Conservation (phyloP, 1,139 yeast species). For the Eremothecium sinecaudum region DNA sequence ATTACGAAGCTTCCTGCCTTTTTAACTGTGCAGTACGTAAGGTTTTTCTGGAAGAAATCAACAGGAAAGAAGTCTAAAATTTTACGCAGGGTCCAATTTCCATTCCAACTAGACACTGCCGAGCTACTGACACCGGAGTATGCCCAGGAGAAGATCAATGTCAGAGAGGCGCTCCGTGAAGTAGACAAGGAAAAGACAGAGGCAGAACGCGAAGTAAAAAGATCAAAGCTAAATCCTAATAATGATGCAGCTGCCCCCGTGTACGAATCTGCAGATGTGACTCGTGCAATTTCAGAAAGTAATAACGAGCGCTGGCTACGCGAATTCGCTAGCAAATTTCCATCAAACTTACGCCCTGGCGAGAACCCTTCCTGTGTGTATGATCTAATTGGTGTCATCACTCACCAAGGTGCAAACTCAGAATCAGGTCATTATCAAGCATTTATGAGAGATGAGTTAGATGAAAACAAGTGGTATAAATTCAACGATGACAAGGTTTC, state of each 20-base stretch:
- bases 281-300: slow-evolving; percentile 28
- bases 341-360: slow-evolving; percentile 37
- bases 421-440: slow-evolving; percentile 97
- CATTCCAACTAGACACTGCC: slow-evolving; percentile 80
- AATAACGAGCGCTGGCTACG: slow-evolving; percentile 33
- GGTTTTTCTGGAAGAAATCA: slow-evolving; percentile 94
- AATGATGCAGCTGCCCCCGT: slow-evolving; percentile 20
- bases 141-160: slow-evolving; percentile 53
- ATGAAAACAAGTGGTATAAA: slow-evolving; percentile 82
- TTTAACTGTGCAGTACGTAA: slow-evolving; percentile 81
- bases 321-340: slow-evolving; percentile 33
- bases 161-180: slow-evolving; percentile 69
- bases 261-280: slow-evolving; percentile 33
- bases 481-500: slow-evolving; percentile 92
- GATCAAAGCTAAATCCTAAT: slow-evolving; percentile 41
- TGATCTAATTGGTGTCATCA: slow-evolving; percentile 71
- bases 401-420: slow-evolving; percentile 93
- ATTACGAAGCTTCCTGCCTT: slow-evolving; percentile 80
- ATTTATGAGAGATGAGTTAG: slow-evolving; percentile 63
- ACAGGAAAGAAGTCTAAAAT: slow-evolving; percentile 87
- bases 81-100: slow-evolving; percentile 87
- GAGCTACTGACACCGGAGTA: slow-evolving; percentile 76
- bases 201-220: slow-evolving; percentile 65
- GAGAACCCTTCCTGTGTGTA: slow-evolving; percentile 86
- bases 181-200: slow-evolving; percentile 71